Evolutionary conservation across 257 asterid species (phyloP), one percentile per base, ranked within the genome.

Genomic region (Solanum chilense): DNA sequence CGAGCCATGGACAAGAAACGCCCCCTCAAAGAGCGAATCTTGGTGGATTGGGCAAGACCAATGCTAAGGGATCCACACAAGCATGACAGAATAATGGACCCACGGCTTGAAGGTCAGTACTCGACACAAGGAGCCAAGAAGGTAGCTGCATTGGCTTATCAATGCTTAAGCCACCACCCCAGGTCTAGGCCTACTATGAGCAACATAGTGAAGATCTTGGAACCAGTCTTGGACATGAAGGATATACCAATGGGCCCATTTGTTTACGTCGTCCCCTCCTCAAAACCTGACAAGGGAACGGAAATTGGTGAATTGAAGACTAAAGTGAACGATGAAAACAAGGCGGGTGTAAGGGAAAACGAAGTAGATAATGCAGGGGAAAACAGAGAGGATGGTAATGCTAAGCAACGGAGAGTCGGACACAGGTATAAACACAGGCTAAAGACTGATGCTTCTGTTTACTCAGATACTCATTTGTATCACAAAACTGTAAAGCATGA

Each of bases 11-110:
- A 96, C 90, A 93, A 92, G 76, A 90, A 39, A 23, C 95, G 98
- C 9, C 93, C 91, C 0, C 29, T 84, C 20, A 89, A 94, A 87
- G 95, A 93, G 89, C 94, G 93, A 16, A 91, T 83, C 85, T 86
- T 96, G 69, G 98, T 92, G 21, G 94, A 93, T 9, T 96, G 99
- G 99, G 96, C 95, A 9, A 95, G 91, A 64, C 98, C 98, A 15
- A 88, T 89, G 45, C 35, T 96, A 88, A 93, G 93, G 89, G 98
- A 96, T 84, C 86, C 91, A n/a, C 96, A 91, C 81, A 95, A 90
- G 83, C 90, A 93, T 4, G 94, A 94, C 39, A 87, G 89, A 41
- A 25, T 95, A 52, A 94, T 96, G 89, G 99, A 96, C 76, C 90
- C 92, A 18, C 92, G 92, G 20, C 97, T 96, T 27, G 98, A 93